A percentile compares a stretch with the other conserved stretches of the same genome.
Evolutionary conservation across 441 rosid species (phyloP).

Genomic region (Biscutella laevigata): DNA sequence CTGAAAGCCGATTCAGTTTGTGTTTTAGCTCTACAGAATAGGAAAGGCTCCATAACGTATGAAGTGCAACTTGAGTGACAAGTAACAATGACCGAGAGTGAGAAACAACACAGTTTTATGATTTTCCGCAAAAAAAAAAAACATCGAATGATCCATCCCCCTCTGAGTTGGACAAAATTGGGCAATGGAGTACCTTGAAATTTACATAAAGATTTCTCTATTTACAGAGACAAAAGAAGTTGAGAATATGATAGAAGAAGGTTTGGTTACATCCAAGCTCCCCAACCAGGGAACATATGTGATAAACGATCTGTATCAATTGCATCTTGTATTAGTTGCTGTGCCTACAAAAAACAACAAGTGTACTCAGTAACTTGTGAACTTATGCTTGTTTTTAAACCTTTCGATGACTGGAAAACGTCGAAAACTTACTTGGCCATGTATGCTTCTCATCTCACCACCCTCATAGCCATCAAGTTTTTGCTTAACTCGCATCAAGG

Average conservation of each 20-base stretch:
- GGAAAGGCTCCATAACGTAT: too few relatives aligned
- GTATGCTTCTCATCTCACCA: slow-evolving; percentile 89
- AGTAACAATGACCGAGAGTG: too few relatives aligned
- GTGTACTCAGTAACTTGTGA: background rate
- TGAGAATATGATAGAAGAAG: background rate
- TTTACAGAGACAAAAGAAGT: background rate
- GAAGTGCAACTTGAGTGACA: too few relatives aligned
- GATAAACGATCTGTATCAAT: slow-evolving; percentile 74
- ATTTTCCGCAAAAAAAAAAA: too few relatives aligned
- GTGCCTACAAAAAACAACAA: slow-evolving; percentile 45
- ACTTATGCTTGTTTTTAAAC: background rate
- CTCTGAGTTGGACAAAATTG: slow-evolving; percentile 6
- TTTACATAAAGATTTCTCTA: background rate
- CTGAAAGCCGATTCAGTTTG: too few relatives aligned
- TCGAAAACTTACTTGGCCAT: slow-evolving; percentile 67
- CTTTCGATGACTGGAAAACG: background rate
- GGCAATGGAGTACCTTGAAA: background rate
- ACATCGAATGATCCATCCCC: background rate
- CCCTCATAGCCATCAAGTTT: slow-evolving; percentile 97
- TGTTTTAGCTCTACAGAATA: too few relatives aligned
- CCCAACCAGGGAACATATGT: slow-evolving; percentile 97
- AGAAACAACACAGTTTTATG: too few relatives aligned
- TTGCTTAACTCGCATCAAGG: slow-evolving; percentile 88
- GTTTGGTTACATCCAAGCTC: slow-evolving; percentile 80
- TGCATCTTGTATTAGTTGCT: slow-evolving; percentile 94